phyloP scores from a whole-genome alignment of 345 rosid species.

The Balakata baccata region DNA sequence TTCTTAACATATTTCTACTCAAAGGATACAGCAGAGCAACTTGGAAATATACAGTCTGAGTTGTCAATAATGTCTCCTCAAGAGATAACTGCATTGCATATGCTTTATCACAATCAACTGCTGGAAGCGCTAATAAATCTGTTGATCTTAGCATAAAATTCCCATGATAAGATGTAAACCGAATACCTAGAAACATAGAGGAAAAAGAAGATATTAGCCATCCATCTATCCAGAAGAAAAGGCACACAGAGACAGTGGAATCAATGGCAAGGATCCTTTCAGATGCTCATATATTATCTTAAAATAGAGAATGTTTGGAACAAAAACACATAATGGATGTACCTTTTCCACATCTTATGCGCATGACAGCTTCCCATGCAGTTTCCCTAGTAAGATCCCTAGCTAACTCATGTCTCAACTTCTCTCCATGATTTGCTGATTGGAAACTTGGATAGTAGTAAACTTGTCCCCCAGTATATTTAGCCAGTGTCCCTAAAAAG shows the following conservation, averaged over 20 bases:
- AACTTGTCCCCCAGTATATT: conserved; percentile 97
- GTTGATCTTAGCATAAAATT: conserved; percentile 98
- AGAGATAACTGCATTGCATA: conserved; percentile 89
- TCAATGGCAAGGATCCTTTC: neutral
- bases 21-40: conserved; percentile 99
- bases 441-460: conserved; percentile 88
- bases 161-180: conserved; percentile 92
- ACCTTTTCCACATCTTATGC: conserved; percentile 99
- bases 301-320: neutral
- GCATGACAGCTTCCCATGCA: conserved; percentile 99
- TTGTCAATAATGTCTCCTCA: conserved; percentile 91
- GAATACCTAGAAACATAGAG: conserved; percentile 59
- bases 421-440: conserved; percentile 67
- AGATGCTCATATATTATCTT: neutral
- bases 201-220: conserved; percentile 7
- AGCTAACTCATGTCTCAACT: conserved; percentile 76
- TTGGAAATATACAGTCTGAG: conserved; percentile 91
- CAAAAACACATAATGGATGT: neutral
- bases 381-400: conserved; percentile 99
- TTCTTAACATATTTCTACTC: neutral
- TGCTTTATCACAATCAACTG: conserved; percentile 98
- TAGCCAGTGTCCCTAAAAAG: conserved; percentile 74
- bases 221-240: neutral
- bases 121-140: conserved; percentile 92
- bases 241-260: neutral